Conservation (phyloP, 148 eudicot species). For the Nepenthes gracilis region DNA sequence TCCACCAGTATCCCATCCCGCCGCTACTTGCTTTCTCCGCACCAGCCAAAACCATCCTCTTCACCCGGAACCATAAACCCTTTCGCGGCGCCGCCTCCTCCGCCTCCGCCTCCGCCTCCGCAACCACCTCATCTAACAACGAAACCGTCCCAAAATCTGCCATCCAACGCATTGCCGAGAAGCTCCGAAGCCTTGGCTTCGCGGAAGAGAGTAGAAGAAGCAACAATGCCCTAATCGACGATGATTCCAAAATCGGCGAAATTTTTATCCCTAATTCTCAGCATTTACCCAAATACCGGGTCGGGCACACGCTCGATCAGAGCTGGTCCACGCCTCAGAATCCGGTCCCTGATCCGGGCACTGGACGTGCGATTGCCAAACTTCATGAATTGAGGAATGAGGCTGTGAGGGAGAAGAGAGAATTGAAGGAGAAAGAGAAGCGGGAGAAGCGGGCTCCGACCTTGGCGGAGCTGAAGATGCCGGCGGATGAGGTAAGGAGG, state of each 20-base stretch:
- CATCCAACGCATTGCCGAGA: slow-evolving; percentile 83
- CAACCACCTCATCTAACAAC: slow-evolving; percentile 9
- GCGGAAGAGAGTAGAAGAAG: slow-evolving; percentile 26
- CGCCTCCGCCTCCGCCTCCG: slow-evolving; percentile 8
- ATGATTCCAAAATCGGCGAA: slow-evolving; percentile 26
- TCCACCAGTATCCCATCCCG: slow-evolving; percentile 5
- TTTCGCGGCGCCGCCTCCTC: slow-evolving; percentile 19
- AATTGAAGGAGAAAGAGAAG: slow-evolving; percentile 12
- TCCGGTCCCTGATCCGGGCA: slow-evolving; percentile 64
- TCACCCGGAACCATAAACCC: slow-evolving; percentile 14
- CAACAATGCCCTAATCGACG: slow-evolving; percentile 7
- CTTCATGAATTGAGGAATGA: slow-evolving; percentile 32
- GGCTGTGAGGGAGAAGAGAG: slow-evolving; percentile 35
- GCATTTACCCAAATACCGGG: slow-evolving; percentile 54
- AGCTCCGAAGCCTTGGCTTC: slow-evolving; percentile 75
- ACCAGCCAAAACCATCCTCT: slow-evolving; percentile 10
- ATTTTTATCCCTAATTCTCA: slow-evolving; percentile 63
- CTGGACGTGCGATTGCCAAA: slow-evolving; percentile 38
- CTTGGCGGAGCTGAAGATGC: slow-evolving; percentile 62
- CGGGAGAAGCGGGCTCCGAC: slow-evolving; percentile 30
- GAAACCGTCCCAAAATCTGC: slow-evolving; percentile 57
- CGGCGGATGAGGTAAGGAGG: slow-evolving; percentile 48
- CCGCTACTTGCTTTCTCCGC: not conserved
- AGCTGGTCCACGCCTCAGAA: slow-evolving; percentile 85
- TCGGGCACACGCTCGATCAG: slow-evolving; percentile 79